These are phyloP conservation scores for Phalaenopsis hybrid DNA, from an alignment of 116 monocot species.

Conservation along the genomic window DNA sequence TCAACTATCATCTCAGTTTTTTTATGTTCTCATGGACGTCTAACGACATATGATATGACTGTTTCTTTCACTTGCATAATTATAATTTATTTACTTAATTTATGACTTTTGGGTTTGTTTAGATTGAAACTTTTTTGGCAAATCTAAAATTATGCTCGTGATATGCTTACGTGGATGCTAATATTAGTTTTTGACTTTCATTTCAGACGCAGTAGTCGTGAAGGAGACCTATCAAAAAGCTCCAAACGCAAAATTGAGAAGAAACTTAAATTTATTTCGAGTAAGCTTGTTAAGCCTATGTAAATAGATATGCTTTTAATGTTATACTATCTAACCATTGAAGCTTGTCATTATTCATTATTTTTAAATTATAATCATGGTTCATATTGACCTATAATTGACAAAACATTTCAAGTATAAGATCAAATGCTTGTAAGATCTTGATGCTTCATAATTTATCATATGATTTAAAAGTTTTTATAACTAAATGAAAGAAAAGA, in stretches of 20 bases:
- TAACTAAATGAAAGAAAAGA: neutral
- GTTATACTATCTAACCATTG: neutral
- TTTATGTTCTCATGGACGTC: neutral
- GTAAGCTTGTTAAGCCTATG: constrained; percentile 5
- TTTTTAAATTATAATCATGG: neutral
- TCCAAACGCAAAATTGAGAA: constrained; percentile 10
- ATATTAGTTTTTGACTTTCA: neutral
- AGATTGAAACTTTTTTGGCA: neutral
- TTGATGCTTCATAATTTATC: neutral
- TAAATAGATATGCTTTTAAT: neutral
- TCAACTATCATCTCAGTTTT: neutral
- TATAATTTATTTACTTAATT: neutral
- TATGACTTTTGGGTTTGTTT: neutral
- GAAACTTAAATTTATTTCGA: constrained; percentile 11
- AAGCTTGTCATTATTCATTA: neutral
- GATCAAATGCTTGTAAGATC: too few relatives aligned
- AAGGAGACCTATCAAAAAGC: constrained; percentile 4
- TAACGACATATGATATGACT: neutral
- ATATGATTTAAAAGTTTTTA: neutral
- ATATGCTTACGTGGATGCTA: neutral
- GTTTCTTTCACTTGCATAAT: neutral
- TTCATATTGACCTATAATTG: neutral
- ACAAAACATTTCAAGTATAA: neutral
- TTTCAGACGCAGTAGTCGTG: neutral
- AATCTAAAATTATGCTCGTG: neutral